These are phyloP conservation scores for Ceratocystis albifundus DNA, from an alignment of 2,329 filamentous ascomycete species.

Conservation along the genomic window DNA sequence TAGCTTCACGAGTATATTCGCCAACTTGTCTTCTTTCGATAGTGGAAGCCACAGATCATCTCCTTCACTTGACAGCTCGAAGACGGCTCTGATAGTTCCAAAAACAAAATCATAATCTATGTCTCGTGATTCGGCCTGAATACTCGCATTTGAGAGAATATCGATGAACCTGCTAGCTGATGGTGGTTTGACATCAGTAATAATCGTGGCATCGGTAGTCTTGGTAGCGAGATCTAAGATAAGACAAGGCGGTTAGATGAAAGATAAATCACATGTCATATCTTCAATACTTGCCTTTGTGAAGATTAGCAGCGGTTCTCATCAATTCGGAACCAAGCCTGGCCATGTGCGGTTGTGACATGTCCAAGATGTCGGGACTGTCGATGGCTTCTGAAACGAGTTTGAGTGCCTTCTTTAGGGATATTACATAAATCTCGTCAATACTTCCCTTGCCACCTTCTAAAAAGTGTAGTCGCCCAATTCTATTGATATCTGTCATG, in stretches of 20 bases:
- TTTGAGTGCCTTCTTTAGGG: slow-evolving; percentile 37
- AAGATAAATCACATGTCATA: background rate
- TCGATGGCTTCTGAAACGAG: slow-evolving; percentile 51
- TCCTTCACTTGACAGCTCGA: slow-evolving; percentile 8
- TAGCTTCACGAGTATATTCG: slow-evolving; percentile 23
- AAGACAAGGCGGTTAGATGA: background rate
- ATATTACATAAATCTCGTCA: slow-evolving; percentile 29
- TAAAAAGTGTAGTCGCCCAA: slow-evolving; percentile 24
- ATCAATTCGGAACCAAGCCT: slow-evolving; percentile 17
- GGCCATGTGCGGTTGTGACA: slow-evolving; percentile 9
- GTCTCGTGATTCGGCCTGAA: background rate
- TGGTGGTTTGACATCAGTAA: slow-evolving; percentile 3
- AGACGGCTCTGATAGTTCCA: background rate
- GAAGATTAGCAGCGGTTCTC: slow-evolving; percentile 29
- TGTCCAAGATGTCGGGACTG: slow-evolving; percentile 41
- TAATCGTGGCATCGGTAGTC: background rate
- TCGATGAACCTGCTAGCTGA: slow-evolving; percentile 6
- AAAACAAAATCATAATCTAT: background rate
- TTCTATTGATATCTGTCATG: slow-evolving; percentile 38
- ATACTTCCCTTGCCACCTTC: background rate
- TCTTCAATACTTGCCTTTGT: slow-evolving; percentile 31
- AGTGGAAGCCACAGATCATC: slow-evolving; percentile 7
- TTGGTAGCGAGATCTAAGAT: background rate
- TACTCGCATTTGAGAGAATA: background rate
- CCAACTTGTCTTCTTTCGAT: background rate